Base-by-base conservation (phyloP, 768 basidiomycete species). In the Hygrophoropsis aurantiaca region DNA sequence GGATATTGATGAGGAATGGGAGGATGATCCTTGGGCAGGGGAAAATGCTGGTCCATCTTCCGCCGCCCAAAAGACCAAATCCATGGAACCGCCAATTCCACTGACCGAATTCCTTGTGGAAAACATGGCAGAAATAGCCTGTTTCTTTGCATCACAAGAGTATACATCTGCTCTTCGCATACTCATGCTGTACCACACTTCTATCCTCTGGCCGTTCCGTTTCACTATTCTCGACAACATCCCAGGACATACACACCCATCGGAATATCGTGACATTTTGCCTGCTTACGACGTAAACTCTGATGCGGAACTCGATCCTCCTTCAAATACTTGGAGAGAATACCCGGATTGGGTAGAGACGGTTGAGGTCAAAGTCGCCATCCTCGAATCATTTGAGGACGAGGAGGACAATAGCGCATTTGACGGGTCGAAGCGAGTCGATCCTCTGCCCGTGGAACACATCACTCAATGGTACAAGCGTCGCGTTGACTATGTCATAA, bases 381-480 rank as follows among this genome's bases (percentile, higher is more conserved):
- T n/a, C 8, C 56, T 86, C 10, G 52, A 56, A 15, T 55, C 60
- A 23, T 62, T 62, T 41, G 57, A 62, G 23, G 50, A 51, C 9
- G 32, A 46, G 20, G 56, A 48, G 25, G 30, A 44, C 19, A 55
- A 33, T 37, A 40, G 55, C 33, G 37, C 48, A 23, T 36, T 18
- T 18, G 49, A 55, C 10, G 16, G 49, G 26, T 26, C 36, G 4
- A 39, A 44, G 49, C 21, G 26, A 52, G 11, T 15, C 33, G 51
- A 56, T 8, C 42, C 44, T 42, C 49, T 49, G 46, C n/a, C n/a
- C n/a, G n/a, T n/a, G 55, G 24, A 42, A 49, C 21, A 50, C 57
- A 34, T 97, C 6, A 69, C 81, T 5, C 44, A 59, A 20, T 98
- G 94, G 94, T 97, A 97, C 69, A 77, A 69, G 55, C 56, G 50